Percentiles rank a stretch among this genome's conserved stretches.
phyloP scores from a whole-genome alignment of 2,329 filamentous ascomycete genomes.

The Monilinia aucupariae region DNA sequence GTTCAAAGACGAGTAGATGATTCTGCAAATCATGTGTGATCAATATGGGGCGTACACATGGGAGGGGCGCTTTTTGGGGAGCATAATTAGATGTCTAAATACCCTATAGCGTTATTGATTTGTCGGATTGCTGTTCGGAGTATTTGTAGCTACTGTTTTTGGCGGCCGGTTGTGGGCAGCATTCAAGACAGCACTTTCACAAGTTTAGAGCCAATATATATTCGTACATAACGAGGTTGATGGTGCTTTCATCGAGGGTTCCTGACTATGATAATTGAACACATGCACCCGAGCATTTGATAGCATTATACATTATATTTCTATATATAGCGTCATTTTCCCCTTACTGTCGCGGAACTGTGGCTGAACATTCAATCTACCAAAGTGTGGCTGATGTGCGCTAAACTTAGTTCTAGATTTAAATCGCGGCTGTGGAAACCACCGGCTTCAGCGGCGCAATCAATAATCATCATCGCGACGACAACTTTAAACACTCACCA shows the following conservation, averaged over 20 bases:
- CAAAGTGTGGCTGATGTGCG: slow-evolving; percentile 10
- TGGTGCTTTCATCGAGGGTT: too few relatives aligned
- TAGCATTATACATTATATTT: background rate
- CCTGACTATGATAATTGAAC: background rate
- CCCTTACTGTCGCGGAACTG: slow-evolving; percentile 17
- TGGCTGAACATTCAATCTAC: slow-evolving; percentile 21
- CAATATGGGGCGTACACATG: background rate
- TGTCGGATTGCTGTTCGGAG: background rate
- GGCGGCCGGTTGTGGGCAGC: background rate
- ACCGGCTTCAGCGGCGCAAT: slow-evolving; percentile 8
- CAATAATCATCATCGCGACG: slow-evolving; percentile 20
- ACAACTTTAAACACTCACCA: slow-evolving; percentile 16
- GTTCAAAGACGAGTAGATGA: slow-evolving; percentile 65
- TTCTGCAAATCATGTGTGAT: background rate
- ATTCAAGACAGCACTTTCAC: background rate
- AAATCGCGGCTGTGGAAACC: slow-evolving; percentile 6
- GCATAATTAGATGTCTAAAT: slow-evolving; percentile 1
- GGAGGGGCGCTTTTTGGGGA: background rate
- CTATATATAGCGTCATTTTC: too few relatives aligned
- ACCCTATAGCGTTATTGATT: background rate
- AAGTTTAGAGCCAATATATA: background rate
- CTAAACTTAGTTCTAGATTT: slow-evolving; percentile 1
- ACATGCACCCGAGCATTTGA: background rate
- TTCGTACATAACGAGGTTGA: background rate
- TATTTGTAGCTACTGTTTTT: background rate